Conservation (phyloP, 177 flowering plant genomes). For the Tripterygium wilfordii region DNA sequence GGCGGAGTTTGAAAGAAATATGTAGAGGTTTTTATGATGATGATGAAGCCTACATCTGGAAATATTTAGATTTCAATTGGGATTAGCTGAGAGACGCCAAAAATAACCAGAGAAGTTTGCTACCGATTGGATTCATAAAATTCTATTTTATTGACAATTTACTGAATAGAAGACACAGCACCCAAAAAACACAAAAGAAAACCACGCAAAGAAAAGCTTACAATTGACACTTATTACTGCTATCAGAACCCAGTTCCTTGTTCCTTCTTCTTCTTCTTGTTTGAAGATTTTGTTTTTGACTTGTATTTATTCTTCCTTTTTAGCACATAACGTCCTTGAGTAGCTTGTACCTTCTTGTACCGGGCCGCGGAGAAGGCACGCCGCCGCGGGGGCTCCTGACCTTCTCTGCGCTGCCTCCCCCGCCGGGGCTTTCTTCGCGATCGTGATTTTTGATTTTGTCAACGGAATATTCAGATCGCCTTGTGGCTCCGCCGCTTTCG, state of each 20-base stretch:
- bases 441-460: conserved; percentile 48
- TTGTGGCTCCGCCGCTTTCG: conserved; percentile 15
- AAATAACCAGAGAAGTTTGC: conserved; percentile 3
- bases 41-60: too few relatives aligned
- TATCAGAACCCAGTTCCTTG: conserved; percentile 4
- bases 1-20: too few relatives aligned
- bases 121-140: conserved; percentile 2
- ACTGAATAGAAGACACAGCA: conserved; percentile 5
- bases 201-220: neutral
- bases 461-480: conserved; percentile 38
- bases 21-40: too few relatives aligned
- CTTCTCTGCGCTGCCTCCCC: conserved; percentile 13
- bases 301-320: too few relatives aligned
- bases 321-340: conserved; percentile 97
- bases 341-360: conserved; percentile 86
- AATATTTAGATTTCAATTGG: too few relatives aligned
- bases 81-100: neutral
- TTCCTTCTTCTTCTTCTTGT: too few relatives aligned
- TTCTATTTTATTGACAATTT: conserved; percentile 16
- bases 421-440: conserved; percentile 20
- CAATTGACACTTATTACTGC: neutral
- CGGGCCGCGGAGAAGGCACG: conserved; percentile 62
- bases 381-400: conserved; percentile 42
- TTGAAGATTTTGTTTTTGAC: too few relatives aligned
- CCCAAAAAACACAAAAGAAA: neutral